phyloP scores from a whole-genome alignment of 139 green algal species.

The Mesostigma viride region DNA sequence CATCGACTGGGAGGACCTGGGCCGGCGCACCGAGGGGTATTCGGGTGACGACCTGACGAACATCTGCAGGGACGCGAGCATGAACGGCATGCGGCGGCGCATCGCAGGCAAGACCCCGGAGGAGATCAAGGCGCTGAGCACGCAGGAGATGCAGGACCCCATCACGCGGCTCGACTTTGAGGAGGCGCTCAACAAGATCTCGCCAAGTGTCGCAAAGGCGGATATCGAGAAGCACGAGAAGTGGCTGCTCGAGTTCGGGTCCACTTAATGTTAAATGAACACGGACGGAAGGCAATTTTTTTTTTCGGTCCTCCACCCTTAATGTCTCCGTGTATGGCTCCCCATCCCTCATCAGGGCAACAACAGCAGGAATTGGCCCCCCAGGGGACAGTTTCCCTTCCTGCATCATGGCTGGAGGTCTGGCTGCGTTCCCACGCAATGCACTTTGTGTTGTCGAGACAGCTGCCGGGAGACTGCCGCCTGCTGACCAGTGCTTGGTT shows the following conservation, averaged over 20 bases:
- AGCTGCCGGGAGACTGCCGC: too few species aligned
- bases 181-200: constrained; percentile 66
- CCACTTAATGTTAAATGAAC: too few species aligned
- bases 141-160: constrained; percentile 31
- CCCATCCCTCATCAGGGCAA: too few species aligned
- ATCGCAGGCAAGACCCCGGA: constrained; percentile 62
- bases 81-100: constrained; percentile 76
- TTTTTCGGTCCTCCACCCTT: too few species aligned
- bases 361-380: too few species aligned
- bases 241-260: constrained; percentile 63
- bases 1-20: constrained; percentile 59
- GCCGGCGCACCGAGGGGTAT: constrained; percentile 60
- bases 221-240: constrained; percentile 70
- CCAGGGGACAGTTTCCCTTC: too few species aligned
- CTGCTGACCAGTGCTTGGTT: too few species aligned
- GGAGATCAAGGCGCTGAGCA: constrained; percentile 45
- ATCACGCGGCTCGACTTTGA: constrained; percentile 36
- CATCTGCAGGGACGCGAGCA: constrained; percentile 75
- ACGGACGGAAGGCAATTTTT: too few species aligned
- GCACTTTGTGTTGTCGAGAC: too few species aligned
- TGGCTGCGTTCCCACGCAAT: too few species aligned
- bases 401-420: too few species aligned
- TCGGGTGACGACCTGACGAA: constrained; percentile 83
- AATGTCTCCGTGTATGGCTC: too few species aligned
- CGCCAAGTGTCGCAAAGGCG: constrained; percentile 55